Evolutionary conservation across 2,329 filamentous ascomycete genomes (phyloP).

Genomic region (Stagonosporopsis chrysanthemi): DNA sequence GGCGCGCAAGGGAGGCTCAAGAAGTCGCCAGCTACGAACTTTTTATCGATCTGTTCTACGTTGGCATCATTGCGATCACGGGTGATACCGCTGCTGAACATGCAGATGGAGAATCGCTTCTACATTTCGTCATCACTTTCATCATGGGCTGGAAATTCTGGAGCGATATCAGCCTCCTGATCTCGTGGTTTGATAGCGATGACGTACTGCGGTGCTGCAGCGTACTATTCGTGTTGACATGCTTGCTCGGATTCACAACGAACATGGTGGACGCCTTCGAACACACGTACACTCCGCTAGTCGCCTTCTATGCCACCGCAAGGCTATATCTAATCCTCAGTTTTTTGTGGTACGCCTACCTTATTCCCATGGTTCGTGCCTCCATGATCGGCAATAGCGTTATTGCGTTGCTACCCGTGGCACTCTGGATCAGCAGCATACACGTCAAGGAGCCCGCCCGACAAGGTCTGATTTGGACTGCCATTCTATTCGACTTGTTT

Average conservation of each 20-base stretch:
- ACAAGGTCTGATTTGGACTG: constrained; percentile 64
- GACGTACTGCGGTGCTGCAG: constrained; percentile 66
- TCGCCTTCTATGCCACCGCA: constrained; percentile 67
- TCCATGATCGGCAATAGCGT: constrained; percentile 62
- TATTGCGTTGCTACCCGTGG: constrained; percentile 57
- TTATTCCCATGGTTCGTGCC: constrained; percentile 65
- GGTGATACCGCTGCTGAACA: constrained; percentile 67
- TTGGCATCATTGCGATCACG: constrained; percentile 70
- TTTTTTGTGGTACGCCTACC: constrained; percentile 55
- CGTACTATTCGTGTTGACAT: constrained; percentile 68
- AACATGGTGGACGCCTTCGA: constrained; percentile 65
- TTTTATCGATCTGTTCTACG: constrained; percentile 70
- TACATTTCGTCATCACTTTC: constrained; percentile 68
- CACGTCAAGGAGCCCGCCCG: constrained; percentile 63
- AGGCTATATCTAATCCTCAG: constrained; percentile 63
- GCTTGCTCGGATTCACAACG: constrained; percentile 68
- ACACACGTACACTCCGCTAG: constrained; percentile 64
- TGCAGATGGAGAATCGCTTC: constrained; percentile 62
- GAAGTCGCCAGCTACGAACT: constrained; percentile 70
- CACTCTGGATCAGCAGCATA: constrained; percentile 68
- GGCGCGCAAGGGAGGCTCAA: constrained; percentile 66
- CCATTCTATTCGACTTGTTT: constrained; percentile 63
- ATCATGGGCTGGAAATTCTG: constrained; percentile 71
- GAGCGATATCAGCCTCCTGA: constrained; percentile 64
- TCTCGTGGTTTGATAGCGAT: constrained; percentile 69